Evolutionary conservation across 2,329 filamentous ascomycete genomes (phyloP).

Genomic region (Chaetomiaceae sp.): DNA sequence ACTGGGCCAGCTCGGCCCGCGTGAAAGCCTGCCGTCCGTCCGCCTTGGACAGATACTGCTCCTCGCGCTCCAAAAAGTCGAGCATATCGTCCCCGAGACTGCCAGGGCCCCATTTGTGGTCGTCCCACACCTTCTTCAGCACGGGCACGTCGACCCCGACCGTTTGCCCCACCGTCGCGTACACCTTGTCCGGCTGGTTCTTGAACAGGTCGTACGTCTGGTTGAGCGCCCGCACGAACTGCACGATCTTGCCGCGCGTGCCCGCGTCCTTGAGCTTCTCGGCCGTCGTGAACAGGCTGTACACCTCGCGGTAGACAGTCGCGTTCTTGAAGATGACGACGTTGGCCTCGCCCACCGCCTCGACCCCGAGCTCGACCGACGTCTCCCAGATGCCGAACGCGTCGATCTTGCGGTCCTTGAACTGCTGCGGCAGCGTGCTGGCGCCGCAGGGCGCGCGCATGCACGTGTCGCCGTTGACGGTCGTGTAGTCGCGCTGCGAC

Average conservation of each 20-base stretch:
- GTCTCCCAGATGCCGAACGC: slow-evolving; percentile 35
- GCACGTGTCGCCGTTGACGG: slow-evolving; percentile 28
- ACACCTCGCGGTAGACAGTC: slow-evolving; percentile 32
- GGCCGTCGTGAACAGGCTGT: slow-evolving; percentile 31
- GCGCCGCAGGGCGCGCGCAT: slow-evolving; percentile 29
- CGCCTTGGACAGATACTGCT: slow-evolving; percentile 10
- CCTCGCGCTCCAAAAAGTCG: slow-evolving; percentile 13
- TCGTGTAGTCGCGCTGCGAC: slow-evolving; percentile 27
- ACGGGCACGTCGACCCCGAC: slow-evolving; percentile 11
- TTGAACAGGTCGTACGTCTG: slow-evolving; percentile 29
- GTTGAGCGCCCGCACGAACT: slow-evolving; percentile 29
- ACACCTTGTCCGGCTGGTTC: slow-evolving; percentile 27
- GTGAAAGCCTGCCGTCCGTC: slow-evolving; percentile 10
- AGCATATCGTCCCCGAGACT: slow-evolving; percentile 8
- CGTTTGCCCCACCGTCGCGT: slow-evolving; percentile 6
- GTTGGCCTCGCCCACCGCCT: slow-evolving; percentile 25
- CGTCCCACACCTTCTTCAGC: slow-evolving; percentile 15
- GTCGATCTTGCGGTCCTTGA: slow-evolving; percentile 27
- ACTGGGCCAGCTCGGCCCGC: slow-evolving; percentile 14
- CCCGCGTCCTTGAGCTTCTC: slow-evolving; percentile 30
- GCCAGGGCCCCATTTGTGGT: slow-evolving; percentile 14
- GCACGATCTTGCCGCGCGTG: slow-evolving; percentile 30
- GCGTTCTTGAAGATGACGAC: slow-evolving; percentile 30
- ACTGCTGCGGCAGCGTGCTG: slow-evolving; percentile 29
- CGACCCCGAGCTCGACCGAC: slow-evolving; percentile 30